A percentile compares a stretch with the other conserved stretches of the same genome.
Evolutionary conservation across 495 filamentous ascomycete genomes (phyloP).

Genomic region (Rhizodiscina lignyota): DNA sequence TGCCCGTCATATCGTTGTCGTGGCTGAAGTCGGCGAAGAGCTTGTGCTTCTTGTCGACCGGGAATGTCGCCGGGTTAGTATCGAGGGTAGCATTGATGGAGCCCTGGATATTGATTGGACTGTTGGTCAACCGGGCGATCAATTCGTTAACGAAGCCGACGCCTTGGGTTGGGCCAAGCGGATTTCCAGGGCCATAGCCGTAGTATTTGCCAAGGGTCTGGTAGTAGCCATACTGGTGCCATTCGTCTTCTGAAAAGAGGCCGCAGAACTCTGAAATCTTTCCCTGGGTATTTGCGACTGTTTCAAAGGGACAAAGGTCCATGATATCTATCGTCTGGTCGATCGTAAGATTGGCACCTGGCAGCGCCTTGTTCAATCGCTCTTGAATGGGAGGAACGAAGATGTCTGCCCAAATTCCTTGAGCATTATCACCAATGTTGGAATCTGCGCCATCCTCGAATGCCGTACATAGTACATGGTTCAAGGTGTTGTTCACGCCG

Average conservation of each 20-base stretch:
- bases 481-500: slow-evolving; percentile 60
- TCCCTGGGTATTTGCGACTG: slow-evolving; percentile 32
- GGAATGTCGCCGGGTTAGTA: slow-evolving; percentile 41
- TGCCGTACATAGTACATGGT: slow-evolving; percentile 46
- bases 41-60: slow-evolving; percentile 30
- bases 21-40: slow-evolving; percentile 80
- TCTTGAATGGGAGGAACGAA: slow-evolving; percentile 45
- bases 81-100: slow-evolving; percentile 61
- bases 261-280: slow-evolving; percentile 47
- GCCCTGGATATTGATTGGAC: slow-evolving; percentile 51
- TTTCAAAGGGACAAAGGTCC: slow-evolving; percentile 75
- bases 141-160: slow-evolving; percentile 76
- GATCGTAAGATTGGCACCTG: slow-evolving; percentile 38
- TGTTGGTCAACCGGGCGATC: slow-evolving; percentile 54
- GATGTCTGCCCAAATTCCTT: slow-evolving; percentile 32
- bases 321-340: slow-evolving; percentile 52
- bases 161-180: slow-evolving; percentile 62
- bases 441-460: slow-evolving; percentile 37
- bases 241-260: slow-evolving; percentile 54
- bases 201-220: slow-evolving; percentile 68
- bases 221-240: slow-evolving; percentile 59
- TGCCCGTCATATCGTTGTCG: slow-evolving; percentile 64
- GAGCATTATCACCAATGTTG: slow-evolving; percentile 29
- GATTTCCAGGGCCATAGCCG: slow-evolving; percentile 56
- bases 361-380: slow-evolving; percentile 45